Percentiles rank a stretch among this genome's conserved stretches.
Evolutionary conservation across 2,329 filamentous ascomycete genomes (phyloP).

Genomic region (Alternaria sp.): DNA sequence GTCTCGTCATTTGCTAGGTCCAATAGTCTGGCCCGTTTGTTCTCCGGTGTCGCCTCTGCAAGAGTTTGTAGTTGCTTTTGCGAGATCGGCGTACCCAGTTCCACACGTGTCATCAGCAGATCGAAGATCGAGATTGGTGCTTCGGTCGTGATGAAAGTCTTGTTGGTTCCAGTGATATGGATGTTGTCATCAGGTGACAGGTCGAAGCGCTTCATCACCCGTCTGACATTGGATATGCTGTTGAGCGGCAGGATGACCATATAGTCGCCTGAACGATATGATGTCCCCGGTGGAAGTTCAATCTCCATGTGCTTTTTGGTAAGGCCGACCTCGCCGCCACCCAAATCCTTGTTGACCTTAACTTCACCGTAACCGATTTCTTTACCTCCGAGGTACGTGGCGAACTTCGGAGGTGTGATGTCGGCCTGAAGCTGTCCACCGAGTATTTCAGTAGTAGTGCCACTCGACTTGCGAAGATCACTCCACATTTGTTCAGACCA

Average conservation of each 20-base stretch:
- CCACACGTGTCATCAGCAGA: conserved; percentile 14
- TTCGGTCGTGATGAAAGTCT: conserved; percentile 10
- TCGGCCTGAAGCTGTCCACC: conserved; percentile 4
- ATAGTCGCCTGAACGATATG: conserved; percentile 77
- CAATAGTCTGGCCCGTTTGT: conserved; percentile 4
- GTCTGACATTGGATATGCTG: conserved; percentile 23
- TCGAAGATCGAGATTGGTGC: conserved; percentile 6
- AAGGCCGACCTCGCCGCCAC: conserved; percentile 11
- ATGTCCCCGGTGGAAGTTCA: conserved; percentile 51
- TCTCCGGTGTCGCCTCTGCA: conserved; percentile 6
- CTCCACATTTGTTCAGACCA: conserved; percentile 15
- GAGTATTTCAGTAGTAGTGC: conserved; percentile 10
- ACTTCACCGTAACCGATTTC: conserved; percentile 23
- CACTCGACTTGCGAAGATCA: conserved; percentile 9
- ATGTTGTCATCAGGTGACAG: conserved; percentile 15
- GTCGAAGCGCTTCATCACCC: conserved; percentile 27
- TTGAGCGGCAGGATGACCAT: conserved; percentile 76
- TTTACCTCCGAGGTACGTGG: conserved; percentile 14
- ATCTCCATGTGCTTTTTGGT: conserved; percentile 26
- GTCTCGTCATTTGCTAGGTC: conserved; percentile 8
- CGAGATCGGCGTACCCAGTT: conserved; percentile 15
- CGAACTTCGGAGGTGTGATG: conserved; percentile 11
- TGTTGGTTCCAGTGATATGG: conserved; percentile 15
- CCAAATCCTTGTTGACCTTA: conserved; percentile 32
- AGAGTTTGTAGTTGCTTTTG: conserved; percentile 13